phyloP scores from a whole-genome alignment of 495 filamentous ascomycete species.

The Aspergillus ostianus region DNA sequence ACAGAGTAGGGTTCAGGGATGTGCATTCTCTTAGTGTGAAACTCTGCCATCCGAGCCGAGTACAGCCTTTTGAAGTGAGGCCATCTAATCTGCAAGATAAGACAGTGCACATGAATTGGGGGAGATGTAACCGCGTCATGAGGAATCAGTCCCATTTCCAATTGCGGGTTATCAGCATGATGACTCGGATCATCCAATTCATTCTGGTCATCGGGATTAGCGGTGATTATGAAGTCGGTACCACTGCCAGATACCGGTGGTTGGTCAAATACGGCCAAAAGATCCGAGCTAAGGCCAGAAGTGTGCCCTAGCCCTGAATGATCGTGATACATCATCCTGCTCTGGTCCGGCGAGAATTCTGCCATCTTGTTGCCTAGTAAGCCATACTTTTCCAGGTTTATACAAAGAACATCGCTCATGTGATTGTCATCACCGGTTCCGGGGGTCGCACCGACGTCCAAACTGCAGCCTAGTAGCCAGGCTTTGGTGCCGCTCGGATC shows the following conservation, averaged over 20 bases:
- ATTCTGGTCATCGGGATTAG: constrained; percentile 65
- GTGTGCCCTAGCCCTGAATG: constrained; percentile 43
- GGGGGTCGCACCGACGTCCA: constrained; percentile 56
- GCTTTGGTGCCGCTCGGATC: constrained; percentile 91
- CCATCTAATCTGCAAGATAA: constrained; percentile 93
- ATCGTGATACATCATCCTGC: constrained; percentile 53
- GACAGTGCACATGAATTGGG: constrained; percentile 88
- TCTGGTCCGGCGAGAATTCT: constrained; percentile 56
- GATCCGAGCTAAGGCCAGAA: constrained; percentile 73
- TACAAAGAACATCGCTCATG: constrained; percentile 86
- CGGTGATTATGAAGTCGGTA: constrained; percentile 83
- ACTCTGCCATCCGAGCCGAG: constrained; percentile 91
- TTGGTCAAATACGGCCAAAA: constrained; percentile 81
- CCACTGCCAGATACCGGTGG: constrained; percentile 74
- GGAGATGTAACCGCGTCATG: constrained; percentile 64
- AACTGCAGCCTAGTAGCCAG: constrained; percentile 90
- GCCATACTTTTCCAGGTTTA: constrained; percentile 84
- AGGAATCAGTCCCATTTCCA: constrained; percentile 59
- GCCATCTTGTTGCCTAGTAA: constrained; percentile 76
- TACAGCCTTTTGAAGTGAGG: constrained; percentile 92
- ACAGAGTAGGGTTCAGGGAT: constrained; percentile 95
- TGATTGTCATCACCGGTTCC: constrained; percentile 72
- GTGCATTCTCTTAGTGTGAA: constrained; percentile 94
- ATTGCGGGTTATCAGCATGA: constrained; percentile 37
- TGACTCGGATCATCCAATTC: constrained; percentile 56